Percentiles rank a stretch among this genome's conserved stretches.
Evolutionary conservation across 1,284 basidiomycete genomes (phyloP).

Genomic region (Ustilago sp.): DNA sequence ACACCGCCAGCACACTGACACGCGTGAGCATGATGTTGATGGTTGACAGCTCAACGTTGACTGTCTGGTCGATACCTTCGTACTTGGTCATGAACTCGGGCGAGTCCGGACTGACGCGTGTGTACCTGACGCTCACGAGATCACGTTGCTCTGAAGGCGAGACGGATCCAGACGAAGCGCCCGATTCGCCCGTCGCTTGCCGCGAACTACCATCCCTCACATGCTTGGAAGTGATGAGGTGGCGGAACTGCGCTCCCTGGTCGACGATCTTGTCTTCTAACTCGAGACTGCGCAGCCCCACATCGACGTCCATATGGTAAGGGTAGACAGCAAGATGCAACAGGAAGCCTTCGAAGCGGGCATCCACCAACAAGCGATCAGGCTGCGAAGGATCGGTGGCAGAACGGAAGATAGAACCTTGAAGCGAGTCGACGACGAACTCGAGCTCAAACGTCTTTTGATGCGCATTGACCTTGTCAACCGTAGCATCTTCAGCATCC

Average conservation of each 20-base stretch:
- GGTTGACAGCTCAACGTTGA: constrained; percentile 90
- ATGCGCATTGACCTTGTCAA: constrained; percentile 72
- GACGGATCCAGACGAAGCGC: constrained; percentile 26
- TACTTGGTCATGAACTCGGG: constrained; percentile 86
- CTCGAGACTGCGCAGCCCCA: constrained; percentile 78
- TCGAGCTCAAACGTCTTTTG: constrained; percentile 90
- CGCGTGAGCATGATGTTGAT: constrained; percentile 90
- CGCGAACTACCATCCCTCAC: constrained; percentile 64
- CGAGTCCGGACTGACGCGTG: constrained; percentile 82
- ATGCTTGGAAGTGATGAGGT: constrained; percentile 81
- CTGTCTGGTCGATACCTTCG: constrained; percentile 88
- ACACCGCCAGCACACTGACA: constrained; percentile 89
- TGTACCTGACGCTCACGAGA: constrained; percentile 86
- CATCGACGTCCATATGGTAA: constrained; percentile 84
- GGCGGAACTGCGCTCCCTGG: constrained; percentile 72
- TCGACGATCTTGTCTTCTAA: constrained; percentile 77
- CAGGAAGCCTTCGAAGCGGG: constrained; percentile 82
- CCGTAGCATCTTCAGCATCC: constrained; percentile 61
- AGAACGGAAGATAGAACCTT: constrained; percentile 83
- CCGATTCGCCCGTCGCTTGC: constrained; percentile 32
- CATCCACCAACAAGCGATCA: constrained; percentile 82
- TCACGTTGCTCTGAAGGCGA: constrained; percentile 71
- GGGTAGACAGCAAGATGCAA: constrained; percentile 61
- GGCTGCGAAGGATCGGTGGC: constrained; percentile 72
- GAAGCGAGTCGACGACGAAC: constrained; percentile 89